Evolutionary conservation across 139 green algal species (phyloP), one percentile per base, ranked within the genome.

Genomic region (Chlorella sp.): DNA sequence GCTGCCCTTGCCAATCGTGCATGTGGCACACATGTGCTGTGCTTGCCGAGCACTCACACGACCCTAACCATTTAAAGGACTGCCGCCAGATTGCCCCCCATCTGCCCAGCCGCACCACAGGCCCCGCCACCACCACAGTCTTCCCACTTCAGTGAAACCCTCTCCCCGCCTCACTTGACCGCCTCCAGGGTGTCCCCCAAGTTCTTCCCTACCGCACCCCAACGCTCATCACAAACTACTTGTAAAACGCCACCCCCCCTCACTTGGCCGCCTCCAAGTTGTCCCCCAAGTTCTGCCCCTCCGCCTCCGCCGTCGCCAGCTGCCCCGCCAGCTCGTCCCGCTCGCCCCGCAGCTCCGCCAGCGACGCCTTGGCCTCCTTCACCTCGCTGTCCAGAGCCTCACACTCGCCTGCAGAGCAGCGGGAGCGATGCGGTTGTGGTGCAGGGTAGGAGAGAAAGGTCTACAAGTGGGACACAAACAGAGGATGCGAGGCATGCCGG

Each of bases 271-370:
- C 48, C 66, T 87, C 66, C 34, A 90, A 40, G 85, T 22, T 37
- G 36, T 83, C 84, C 1, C 9, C 15, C 1, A 36, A n/a, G 34
- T 87, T 84, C 71, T 86, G 71, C 71, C 86, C 36, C 78, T 91
- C 89, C 26, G 85, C 90, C 68, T 93, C 83, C 4, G 79, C 26
- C 26, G 60, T 69, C 28, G 18, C 82, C 81, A 92, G 89, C 82
- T 85, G 53, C 7, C 28, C 60, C 19, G 71, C 39, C 83, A 93
- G 78, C 42, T 93, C 90, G 30, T 93, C 92, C 34, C 90, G 76
- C 87, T 95, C 87, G 16, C 73, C 60, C 79, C 89, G 73, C 34
- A 94, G 79, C 37, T 94, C 86, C 15, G 84, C 42, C 77, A 92
- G 64, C 34, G 80, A 82, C 34, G 82, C 80, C 39, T 75, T 42